A percentile compares a stretch with the other conserved stretches of the same genome.
Conservation (phyloP, 495 filamentous ascomycete genomes). For the Xylaria curta region DNA sequence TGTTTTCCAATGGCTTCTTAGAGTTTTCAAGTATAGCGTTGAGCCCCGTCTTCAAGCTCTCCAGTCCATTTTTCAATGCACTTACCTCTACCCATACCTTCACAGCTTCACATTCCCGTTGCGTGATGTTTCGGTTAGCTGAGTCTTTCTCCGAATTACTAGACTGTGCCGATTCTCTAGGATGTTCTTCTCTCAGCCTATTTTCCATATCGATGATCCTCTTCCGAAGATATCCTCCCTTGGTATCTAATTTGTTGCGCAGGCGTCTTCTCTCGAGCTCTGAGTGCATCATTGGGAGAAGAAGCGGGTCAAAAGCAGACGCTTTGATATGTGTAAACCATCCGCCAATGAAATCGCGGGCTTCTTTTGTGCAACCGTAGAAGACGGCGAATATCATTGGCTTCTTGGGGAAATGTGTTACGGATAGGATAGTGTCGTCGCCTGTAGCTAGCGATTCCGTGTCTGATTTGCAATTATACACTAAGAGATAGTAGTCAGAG, state of each 20-base stretch:
- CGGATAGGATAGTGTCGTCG: slow-evolving; percentile 23
- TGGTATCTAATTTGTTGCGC: slow-evolving; percentile 13
- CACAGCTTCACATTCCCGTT: slow-evolving; percentile 22
- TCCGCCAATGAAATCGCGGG: background rate
- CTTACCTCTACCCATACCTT: slow-evolving; percentile 27
- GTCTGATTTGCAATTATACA: slow-evolving; percentile 30
- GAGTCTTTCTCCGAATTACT: background rate
- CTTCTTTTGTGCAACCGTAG: slow-evolving; percentile 24
- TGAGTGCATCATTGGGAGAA: slow-evolving; percentile 25
- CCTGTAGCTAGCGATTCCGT: background rate
- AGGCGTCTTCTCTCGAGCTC: slow-evolving; percentile 26
- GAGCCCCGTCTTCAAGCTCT: slow-evolving; percentile 19
- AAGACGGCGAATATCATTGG: slow-evolving; percentile 21
- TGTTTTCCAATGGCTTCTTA: background rate
- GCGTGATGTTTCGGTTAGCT: background rate
- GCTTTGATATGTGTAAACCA: background rate
- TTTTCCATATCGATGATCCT: slow-evolving; percentile 26
- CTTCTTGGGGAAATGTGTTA: slow-evolving; percentile 26
- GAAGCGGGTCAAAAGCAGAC: slow-evolving; percentile 16
- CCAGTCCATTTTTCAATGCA: slow-evolving; percentile 26
- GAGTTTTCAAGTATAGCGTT: slow-evolving; percentile 4
- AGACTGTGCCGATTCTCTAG: background rate
- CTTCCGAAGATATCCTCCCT: slow-evolving; percentile 17
- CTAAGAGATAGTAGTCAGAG: slow-evolving; percentile 8
- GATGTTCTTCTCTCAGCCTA: background rate